phyloP scores from a whole-genome alignment of 1,284 basidiomycete genomes.

The Chiua sp. region DNA sequence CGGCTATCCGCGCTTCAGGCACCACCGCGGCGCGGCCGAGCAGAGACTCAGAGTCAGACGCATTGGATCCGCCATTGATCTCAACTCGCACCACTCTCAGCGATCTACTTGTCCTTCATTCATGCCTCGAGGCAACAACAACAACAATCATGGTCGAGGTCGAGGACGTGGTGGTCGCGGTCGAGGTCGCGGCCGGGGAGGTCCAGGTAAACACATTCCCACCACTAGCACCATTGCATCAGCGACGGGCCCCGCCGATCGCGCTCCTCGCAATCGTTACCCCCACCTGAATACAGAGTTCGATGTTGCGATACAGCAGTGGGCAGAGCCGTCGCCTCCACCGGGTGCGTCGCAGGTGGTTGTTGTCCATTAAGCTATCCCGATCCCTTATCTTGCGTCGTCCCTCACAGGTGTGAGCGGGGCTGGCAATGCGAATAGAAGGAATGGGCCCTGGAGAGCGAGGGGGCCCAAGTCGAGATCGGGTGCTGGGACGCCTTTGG shows the following conservation, averaged over 20 bases:
- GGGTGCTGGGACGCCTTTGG: conserved; percentile 14
- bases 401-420: conserved; percentile 2
- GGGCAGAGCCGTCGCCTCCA: conserved; percentile 10
- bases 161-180: conserved; percentile 9
- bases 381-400: conserved; percentile 8
- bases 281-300: conserved; percentile 19
- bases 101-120: not conserved
- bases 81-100: not conserved
- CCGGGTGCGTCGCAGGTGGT: conserved; percentile 23
- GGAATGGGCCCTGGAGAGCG: conserved; percentile 7
- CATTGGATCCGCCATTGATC: too few relatives aligned
- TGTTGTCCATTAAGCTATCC: not conserved
- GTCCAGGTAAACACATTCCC: conserved; percentile 4
- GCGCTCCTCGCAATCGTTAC: conserved; percentile 8
- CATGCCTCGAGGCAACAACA: conserved; percentile 23
- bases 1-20: not conserved
- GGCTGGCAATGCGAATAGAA: conserved; percentile 5
- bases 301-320: conserved; percentile 28
- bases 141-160: conserved; percentile 7
- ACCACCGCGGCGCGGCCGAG: not conserved
- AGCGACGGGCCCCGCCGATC: not conserved
- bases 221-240: not conserved
- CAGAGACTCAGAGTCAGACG: not conserved
- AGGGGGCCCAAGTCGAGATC: conserved; percentile 12
- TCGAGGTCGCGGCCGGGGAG: conserved; percentile 11